Evolutionary conservation across 305 asterid species (phyloP), one percentile per base, ranked within the genome.

Genomic region (Nicotiana rustica): DNA sequence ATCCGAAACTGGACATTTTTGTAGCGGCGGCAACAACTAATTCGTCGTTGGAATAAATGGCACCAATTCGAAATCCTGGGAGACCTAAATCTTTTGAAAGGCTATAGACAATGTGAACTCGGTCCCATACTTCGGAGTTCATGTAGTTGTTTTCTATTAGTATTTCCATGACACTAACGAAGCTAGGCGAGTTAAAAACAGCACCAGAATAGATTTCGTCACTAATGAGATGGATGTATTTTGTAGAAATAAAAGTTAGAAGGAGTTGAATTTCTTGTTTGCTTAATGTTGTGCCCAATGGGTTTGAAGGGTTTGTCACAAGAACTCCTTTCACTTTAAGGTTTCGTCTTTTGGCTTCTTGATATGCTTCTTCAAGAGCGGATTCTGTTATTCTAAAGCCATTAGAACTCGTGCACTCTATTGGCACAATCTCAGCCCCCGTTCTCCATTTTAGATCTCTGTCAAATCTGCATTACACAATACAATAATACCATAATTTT

Each of bases 391-490:
- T 84, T 61, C 68, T 79, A 71, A 84, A 84, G 0, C 77, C 83
- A 38, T 79, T 84, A 69, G 86, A 84, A 78, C 86, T 84, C 2
- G 18, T 21, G 49, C 86, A 84, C 47, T 68, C 33, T 25, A 84
- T 79, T 15, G 86, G 86, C 29, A 84, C 83, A 18, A 84, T 84
- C 67, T 84, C 83, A 5, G 80, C 86, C 35, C 83, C 86, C 3
- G 83, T 84, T 59, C 86, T 79, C 86, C 86, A 84, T 52, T 84
- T 84, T 0, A 84, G 73, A 62, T 84, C 86, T 84, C 83, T 79
- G 60, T 84, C 86, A 44, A 84, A 83, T 25, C 85, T 82, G 76
- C 44, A 55, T 19, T 19, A 21, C 4, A 67, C 18, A 67, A 47
- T 36, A 10, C 18, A 0, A 41, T 44, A 18, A 18, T 36, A n/a